Conservation (phyloP, 768 basidiomycete genomes). For the Tylopilus sp. region DNA sequence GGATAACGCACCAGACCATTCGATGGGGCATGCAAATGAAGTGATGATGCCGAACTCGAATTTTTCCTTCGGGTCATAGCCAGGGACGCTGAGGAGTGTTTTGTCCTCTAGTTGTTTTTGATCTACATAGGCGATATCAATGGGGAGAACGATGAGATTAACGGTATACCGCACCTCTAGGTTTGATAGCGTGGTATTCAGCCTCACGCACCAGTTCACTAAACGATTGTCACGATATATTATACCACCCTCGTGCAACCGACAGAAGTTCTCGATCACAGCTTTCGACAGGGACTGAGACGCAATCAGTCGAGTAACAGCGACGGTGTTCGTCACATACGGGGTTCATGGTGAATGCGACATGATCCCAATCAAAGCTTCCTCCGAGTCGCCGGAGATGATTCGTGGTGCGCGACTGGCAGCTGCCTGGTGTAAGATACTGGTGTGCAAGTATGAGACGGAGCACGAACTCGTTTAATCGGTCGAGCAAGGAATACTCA, state of each 20-base stretch:
- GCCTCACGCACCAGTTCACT: constrained; percentile 95
- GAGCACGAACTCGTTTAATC: constrained; percentile 76
- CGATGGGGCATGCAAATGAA: constrained; percentile 92
- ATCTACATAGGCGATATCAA: constrained; percentile 60
- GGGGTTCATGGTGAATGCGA: constrained; percentile 94
- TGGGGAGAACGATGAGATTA: background rate
- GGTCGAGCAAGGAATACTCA: no score
- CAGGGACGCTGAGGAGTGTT: constrained; percentile 86
- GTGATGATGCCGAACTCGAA: constrained; percentile 97
- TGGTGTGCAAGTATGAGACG: background rate
- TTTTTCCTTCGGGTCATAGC: constrained; percentile 91
- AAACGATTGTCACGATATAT: constrained; percentile 94
- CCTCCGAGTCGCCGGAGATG: constrained; percentile 88
- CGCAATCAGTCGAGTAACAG: background rate
- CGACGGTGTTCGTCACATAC: constrained; percentile 37
- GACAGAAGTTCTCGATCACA: constrained; percentile 89
- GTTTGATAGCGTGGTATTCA: constrained; percentile 98
- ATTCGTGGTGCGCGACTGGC: constrained; percentile 88
- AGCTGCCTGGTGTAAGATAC: constrained; percentile 44
- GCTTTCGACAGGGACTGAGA: constrained; percentile 72
- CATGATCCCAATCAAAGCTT: constrained; percentile 92
- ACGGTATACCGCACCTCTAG: constrained; percentile 64
- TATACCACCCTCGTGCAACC: constrained; percentile 85
- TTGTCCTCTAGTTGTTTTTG: constrained; percentile 85
- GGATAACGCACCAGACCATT: constrained; percentile 62